Percentiles rank a stretch among this genome's conserved stretches.
Evolutionary conservation across 257 asterid genomes (phyloP).

Genomic region (Linderniella brevidens): DNA sequence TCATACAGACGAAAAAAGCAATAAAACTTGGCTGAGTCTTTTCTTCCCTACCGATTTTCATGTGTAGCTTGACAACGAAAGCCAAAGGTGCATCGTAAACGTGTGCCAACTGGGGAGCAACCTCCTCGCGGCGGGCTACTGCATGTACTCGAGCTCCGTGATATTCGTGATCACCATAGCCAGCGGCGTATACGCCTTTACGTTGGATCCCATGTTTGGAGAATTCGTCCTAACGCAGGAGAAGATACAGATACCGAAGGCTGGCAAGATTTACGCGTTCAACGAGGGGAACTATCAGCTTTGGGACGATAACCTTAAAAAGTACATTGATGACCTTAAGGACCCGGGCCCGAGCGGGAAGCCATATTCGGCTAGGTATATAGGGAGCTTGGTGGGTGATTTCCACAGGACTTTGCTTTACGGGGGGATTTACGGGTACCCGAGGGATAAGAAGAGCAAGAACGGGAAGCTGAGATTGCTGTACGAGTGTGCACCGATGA

Average conservation of each 20-base stretch:
- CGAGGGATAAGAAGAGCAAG: conserved; percentile 67
- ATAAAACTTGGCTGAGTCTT: not conserved
- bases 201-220: conserved; percentile 81
- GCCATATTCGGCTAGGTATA: conserved; percentile 82
- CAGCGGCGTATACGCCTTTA: conserved; percentile 63
- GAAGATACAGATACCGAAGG: conserved; percentile 57
- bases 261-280: conserved; percentile 73
- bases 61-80: conserved; percentile 48
- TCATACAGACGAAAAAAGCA: not conserved
- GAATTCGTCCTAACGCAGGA: conserved; percentile 78
- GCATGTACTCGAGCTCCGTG: conserved; percentile 91
- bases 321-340: conserved; percentile 75
- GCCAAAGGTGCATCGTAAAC: conserved; percentile 46
- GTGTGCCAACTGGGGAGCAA: conserved; percentile 91
- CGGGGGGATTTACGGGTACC: conserved; percentile 92
- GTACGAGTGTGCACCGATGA: conserved; percentile 97
- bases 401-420: conserved; percentile 67
- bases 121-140: conserved; percentile 75
- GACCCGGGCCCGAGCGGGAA: conserved; percentile 84
- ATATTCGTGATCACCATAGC: conserved; percentile 71
- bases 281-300: conserved; percentile 87
- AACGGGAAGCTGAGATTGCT: conserved; percentile 80
- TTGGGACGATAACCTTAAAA: conserved; percentile 83
- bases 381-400: conserved; percentile 91
- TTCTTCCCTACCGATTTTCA: not conserved